Evolutionary conservation across 768 basidiomycete genomes (phyloP).

Genomic region (Termitomyces sp.): DNA sequence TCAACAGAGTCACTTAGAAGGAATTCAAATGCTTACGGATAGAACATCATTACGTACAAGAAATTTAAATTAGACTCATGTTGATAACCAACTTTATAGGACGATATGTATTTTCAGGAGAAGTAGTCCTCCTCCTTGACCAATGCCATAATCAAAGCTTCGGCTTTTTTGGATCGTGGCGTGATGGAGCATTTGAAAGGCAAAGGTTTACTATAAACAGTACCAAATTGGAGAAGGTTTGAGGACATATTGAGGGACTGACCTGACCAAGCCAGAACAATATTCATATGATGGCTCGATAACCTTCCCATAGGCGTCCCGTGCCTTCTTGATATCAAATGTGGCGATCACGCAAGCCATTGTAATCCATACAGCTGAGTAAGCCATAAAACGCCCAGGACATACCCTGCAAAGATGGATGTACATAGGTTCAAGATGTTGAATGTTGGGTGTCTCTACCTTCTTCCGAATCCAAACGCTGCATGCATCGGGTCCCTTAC

Average conservation of each 20-base stretch:
- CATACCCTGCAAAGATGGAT: conserved; percentile 17
- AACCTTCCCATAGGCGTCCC: not conserved
- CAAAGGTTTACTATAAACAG: not conserved
- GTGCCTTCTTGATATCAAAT: conserved; percentile 20
- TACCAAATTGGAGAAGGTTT: not conserved
- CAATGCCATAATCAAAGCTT: not conserved
- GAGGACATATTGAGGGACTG: not conserved
- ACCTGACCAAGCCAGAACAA: not conserved
- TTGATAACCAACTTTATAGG: no score
- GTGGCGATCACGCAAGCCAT: conserved; percentile 23
- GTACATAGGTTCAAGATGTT: not conserved
- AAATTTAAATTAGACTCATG: not conserved
- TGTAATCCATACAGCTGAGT: conserved; percentile 24
- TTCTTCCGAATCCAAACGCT: conserved; percentile 19
- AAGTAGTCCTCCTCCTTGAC: not conserved
- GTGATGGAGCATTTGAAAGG: not conserved
- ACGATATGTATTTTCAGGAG: not conserved
- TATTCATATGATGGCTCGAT: not conserved
- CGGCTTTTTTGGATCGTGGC: not conserved
- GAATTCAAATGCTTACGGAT: no score
- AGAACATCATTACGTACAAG: not conserved
- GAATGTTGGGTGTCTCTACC: not conserved
- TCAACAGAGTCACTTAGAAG: no score
- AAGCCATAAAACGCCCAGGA: conserved; percentile 28
- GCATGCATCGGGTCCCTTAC: no score